Evolutionary conservation across 2,329 filamentous ascomycete genomes (phyloP).

Genomic region (Salinomyces thailandicus): DNA sequence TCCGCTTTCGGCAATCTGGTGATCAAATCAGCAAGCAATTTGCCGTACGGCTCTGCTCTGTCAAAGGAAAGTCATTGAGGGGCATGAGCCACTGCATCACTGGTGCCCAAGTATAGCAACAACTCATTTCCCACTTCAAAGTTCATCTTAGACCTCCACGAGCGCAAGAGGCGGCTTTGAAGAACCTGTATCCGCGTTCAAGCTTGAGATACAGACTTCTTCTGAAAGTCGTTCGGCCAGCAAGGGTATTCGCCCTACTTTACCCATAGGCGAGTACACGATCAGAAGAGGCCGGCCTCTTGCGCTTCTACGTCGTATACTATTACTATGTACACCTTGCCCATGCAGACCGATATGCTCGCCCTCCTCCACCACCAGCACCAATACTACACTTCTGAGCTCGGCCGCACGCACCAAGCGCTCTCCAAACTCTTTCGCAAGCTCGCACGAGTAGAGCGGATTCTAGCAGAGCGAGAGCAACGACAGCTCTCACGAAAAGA

Average conservation of each 20-base stretch:
- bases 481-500: conserved; percentile 15
- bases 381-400: conserved; percentile 17
- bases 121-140: conserved; percentile 8
- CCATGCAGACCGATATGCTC: conserved; percentile 12
- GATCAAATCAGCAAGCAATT: conserved; percentile 5
- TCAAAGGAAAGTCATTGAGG: conserved; percentile 17
- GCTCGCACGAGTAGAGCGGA: conserved; percentile 15
- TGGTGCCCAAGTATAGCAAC: conserved; percentile 10
- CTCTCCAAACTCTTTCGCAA: conserved; percentile 22
- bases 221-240: too few relatives aligned
- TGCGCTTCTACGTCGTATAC: conserved; percentile 10
- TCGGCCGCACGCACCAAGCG: conserved; percentile 18
- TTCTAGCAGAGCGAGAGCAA: conserved; percentile 14
- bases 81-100: conserved; percentile 12
- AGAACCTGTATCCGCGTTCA: conserved; percentile 6
- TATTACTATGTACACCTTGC: not conserved
- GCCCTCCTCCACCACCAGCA: conserved; percentile 19
- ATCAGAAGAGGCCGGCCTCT: conserved; percentile 12
- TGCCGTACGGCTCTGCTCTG: not conserved
- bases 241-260: not conserved
- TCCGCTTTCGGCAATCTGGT: not conserved
- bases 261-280: not conserved
- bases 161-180: conserved; percentile 13
- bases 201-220: conserved; percentile 1
- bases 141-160: conserved; percentile 7